Percentiles rank a stretch among this genome's conserved stretches.
phyloP scores from a whole-genome alignment of 495 filamentous ascomycete genomes.

The Hamigera avellanea region DNA sequence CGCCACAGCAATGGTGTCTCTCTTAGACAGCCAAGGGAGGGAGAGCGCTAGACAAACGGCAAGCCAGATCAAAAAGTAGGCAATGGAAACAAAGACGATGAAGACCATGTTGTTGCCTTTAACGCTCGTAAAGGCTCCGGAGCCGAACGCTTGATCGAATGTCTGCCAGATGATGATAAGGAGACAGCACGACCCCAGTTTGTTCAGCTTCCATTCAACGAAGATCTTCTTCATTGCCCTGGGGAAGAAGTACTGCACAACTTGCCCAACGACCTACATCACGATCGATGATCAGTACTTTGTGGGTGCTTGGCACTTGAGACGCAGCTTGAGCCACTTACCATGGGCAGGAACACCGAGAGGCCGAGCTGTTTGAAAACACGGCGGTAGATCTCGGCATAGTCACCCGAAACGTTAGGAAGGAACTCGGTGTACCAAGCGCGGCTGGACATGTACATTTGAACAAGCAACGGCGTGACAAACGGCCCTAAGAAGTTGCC shows the following conservation, averaged over 20 bases:
- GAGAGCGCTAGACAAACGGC: slow-evolving; percentile 16
- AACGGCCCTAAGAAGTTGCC: slow-evolving; percentile 31
- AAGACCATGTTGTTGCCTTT: slow-evolving; percentile 23
- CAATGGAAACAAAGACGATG: slow-evolving; percentile 26
- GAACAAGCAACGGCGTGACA: slow-evolving; percentile 23
- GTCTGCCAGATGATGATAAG: slow-evolving; percentile 29
- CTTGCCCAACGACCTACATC: slow-evolving; percentile 16
- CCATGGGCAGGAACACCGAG: slow-evolving; percentile 28
- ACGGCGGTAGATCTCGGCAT: slow-evolving; percentile 19
- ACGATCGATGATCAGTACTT: no score
- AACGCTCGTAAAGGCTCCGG: slow-evolving; percentile 19
- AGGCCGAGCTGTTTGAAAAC: slow-evolving; percentile 30
- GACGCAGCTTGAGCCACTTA: no score
- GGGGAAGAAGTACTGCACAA: slow-evolving; percentile 17
- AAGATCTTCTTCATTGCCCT: slow-evolving; percentile 18
- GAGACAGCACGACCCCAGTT: slow-evolving; percentile 19
- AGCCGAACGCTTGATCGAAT: slow-evolving; percentile 29
- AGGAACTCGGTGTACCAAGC: slow-evolving; percentile 29
- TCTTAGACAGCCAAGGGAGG: slow-evolving; percentile 20
- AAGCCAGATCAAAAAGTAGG: slow-evolving; percentile 21
- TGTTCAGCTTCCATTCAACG: slow-evolving; percentile 21
- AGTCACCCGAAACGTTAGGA: slow-evolving; percentile 10
- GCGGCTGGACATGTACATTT: slow-evolving; percentile 23
- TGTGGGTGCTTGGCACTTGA: no score
- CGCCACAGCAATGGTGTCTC: slow-evolving; percentile 24